These are phyloP conservation scores for Hypoxylon trugodes DNA, from an alignment of 495 filamentous ascomycete species.

Conservation along the genomic window DNA sequence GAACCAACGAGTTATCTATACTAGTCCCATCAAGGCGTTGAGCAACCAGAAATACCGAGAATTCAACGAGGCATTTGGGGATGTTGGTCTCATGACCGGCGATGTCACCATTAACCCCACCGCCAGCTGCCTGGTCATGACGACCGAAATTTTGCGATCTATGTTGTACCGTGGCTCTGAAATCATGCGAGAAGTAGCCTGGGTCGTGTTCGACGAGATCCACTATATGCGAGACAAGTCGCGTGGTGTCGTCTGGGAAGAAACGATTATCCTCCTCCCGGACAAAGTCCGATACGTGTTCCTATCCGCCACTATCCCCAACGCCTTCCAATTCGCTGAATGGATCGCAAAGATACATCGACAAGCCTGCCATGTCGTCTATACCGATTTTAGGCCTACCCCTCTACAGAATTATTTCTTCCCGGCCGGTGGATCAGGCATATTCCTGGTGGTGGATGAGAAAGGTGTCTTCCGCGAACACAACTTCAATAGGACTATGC, in stretches of 20 bases:
- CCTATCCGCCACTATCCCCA: conserved; percentile 97
- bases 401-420: conserved; percentile 98
- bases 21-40: conserved; percentile 97
- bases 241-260: conserved; percentile 98
- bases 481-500: conserved; percentile 97
- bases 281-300: conserved; percentile 99
- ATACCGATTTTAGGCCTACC: conserved; percentile 96
- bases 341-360: conserved; percentile 98
- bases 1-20: conserved; percentile 99
- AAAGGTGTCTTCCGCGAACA: conserved; percentile 94
- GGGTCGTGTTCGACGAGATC: conserved; percentile 98
- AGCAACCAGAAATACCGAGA: conserved; percentile 99
- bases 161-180: conserved; percentile 99
- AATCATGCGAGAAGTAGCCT: conserved; percentile 98
- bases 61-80: conserved; percentile 92
- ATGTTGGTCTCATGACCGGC: conserved; percentile 98
- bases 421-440: conserved; percentile 90
- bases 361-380: conserved; percentile 97
- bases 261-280: conserved; percentile 95
- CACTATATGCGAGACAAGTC: conserved; percentile 96
- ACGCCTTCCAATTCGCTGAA: conserved; percentile 98
- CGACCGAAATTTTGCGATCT: conserved; percentile 97
- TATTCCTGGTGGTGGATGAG: conserved; percentile 94
- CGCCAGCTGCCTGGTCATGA: conserved; percentile 98
- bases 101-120: conserved; percentile 99